These are phyloP conservation scores for Solanum ossicruentum DNA, from an alignment of 257 asterid genomes.

Conservation along the genomic window DNA sequence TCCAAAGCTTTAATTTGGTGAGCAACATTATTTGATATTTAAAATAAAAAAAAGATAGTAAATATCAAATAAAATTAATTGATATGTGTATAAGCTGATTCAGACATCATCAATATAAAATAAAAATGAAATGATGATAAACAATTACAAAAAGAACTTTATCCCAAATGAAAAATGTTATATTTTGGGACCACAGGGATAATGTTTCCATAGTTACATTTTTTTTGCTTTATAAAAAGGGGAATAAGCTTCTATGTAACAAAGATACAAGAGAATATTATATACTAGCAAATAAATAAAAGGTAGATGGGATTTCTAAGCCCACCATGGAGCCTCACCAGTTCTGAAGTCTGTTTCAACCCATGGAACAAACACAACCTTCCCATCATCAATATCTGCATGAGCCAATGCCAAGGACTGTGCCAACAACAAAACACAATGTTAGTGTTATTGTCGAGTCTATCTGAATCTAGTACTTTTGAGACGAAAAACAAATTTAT, in stretches of 20 bases:
- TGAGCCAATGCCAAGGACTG: slow-evolving; percentile 94
- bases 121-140: not conserved
- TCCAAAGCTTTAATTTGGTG: not conserved
- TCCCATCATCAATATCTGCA: slow-evolving; percentile 65
- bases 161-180: not conserved
- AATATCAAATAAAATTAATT: fast-evolving
- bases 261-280: not conserved
- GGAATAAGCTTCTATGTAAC: not conserved
- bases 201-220: not conserved
- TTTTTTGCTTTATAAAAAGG: not conserved
- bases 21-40: fast-evolving
- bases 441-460: not conserved
- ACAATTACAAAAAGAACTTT: not conserved
- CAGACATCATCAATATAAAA: not conserved
- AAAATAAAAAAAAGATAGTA: not conserved
- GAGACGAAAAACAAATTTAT: not conserved
- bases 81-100: fast-evolving
- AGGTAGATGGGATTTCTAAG: slow-evolving; percentile 11
- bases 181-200: not conserved
- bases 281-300: not conserved
- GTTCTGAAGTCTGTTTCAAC: slow-evolving; percentile 89
- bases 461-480: not conserved
- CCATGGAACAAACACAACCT: slow-evolving; percentile 87
- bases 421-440: not conserved
- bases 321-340: slow-evolving; percentile 90